Evolutionary conservation across 2,329 filamentous ascomycete genomes (phyloP).

Genomic region (Calonectria pauciramosa): DNA sequence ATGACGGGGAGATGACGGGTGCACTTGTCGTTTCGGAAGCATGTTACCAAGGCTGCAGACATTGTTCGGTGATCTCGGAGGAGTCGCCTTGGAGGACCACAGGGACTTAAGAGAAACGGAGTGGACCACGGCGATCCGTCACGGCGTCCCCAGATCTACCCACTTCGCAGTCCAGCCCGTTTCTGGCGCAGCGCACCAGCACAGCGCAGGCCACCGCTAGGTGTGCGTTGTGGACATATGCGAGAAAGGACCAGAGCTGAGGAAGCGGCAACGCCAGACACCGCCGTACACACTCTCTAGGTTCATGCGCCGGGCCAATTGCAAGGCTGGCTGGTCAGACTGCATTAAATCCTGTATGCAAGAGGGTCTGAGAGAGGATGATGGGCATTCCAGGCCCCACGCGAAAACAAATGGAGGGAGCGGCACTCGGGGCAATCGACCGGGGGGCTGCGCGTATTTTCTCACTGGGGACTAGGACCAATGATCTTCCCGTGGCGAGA

Average conservation of each 20-base stretch:
- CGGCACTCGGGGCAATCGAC: conserved; percentile 16
- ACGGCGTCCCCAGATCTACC: conserved; percentile 4
- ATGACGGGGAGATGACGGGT: conserved; percentile 43
- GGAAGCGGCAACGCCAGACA: conserved; percentile 11
- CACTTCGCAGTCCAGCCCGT: conserved; percentile 7
- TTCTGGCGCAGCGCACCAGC: conserved; percentile 10
- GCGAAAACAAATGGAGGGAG: not conserved
- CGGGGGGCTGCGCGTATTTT: conserved; percentile 36
- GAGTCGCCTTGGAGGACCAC: conserved; percentile 5
- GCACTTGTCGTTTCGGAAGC: conserved; percentile 28
- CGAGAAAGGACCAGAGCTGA: conserved; percentile 14
- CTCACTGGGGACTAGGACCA: conserved; percentile 24
- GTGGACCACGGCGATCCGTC: not conserved
- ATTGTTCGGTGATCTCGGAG: conserved; percentile 30
- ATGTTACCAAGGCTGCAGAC: conserved; percentile 24
- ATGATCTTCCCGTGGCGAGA: conserved; percentile 46
- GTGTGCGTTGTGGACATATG: conserved; percentile 6
- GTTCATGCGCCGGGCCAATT: conserved; percentile 29
- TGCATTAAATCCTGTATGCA: conserved; percentile 18
- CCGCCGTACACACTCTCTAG: not conserved
- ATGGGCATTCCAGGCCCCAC: conserved; percentile 14
- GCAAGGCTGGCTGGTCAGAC: conserved; percentile 30
- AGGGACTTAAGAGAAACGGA: not conserved
- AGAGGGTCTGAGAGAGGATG: not conserved
- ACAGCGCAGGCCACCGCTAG: not conserved